Evolutionary conservation across 169 alveolate species (phyloP).

Genomic region (Plasmodium coatneyi): DNA sequence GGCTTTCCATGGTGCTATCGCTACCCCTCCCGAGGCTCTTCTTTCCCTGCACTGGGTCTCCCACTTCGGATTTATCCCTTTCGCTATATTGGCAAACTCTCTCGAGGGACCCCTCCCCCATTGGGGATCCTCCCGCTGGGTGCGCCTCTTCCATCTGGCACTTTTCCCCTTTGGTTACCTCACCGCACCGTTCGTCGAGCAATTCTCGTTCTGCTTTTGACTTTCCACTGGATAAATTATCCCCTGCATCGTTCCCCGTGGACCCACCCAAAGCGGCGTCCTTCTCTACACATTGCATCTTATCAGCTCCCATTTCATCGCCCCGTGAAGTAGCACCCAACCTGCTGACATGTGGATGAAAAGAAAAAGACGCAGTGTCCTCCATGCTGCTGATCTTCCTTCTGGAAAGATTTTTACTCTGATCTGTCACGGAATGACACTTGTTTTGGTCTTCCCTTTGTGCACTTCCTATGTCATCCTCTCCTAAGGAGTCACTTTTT

Average conservation of each 20-base stretch:
- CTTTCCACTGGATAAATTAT: neutral
- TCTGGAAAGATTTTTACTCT: neutral
- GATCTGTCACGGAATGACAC: conserved; percentile 11
- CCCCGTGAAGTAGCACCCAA: neutral
- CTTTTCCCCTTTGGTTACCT: neutral
- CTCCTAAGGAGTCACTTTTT: neutral
- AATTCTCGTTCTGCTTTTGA: neutral
- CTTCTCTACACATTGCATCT: neutral
- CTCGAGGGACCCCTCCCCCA: neutral
- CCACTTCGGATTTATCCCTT: neutral
- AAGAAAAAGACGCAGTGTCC: neutral
- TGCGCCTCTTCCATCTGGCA: neutral
- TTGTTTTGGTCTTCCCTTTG: conserved; percentile 21
- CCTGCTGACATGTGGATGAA: neutral
- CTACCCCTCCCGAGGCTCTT: neutral
- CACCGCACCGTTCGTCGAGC: neutral
- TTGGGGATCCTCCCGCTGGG: neutral
- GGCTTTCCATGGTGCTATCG: conserved; percentile 42
- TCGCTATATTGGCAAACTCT: neutral
- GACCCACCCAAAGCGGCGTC: neutral
- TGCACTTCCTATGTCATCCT: neutral
- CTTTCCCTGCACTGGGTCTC: neutral
- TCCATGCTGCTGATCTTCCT: conserved; percentile 4
- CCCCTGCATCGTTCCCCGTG: neutral
- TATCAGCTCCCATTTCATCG: neutral